Evolutionary conservation across 768 basidiomycete genomes (phyloP).

Genomic region (Pisolithus tinctorius): DNA sequence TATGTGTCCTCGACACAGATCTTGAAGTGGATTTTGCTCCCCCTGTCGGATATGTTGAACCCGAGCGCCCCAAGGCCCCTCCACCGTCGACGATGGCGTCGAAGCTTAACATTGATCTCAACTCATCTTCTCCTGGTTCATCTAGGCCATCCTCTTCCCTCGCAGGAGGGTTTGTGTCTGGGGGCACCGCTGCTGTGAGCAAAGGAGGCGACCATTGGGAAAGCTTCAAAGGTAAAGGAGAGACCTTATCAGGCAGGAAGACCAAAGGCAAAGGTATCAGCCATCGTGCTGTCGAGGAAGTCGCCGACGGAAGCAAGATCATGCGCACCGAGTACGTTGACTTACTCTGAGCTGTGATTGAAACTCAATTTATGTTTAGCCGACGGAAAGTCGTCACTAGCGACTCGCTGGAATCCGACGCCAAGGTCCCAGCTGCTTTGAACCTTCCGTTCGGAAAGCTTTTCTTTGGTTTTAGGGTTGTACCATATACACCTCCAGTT

Average conservation of each 20-base stretch:
- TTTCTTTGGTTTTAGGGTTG: constrained; percentile 92
- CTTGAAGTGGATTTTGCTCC: constrained; percentile 96
- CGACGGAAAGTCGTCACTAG: constrained; percentile 81
- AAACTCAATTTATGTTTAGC: constrained; percentile 36
- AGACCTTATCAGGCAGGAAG: constrained; percentile 83
- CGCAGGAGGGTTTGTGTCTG: constrained; percentile 56
- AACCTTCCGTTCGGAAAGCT: constrained; percentile 89
- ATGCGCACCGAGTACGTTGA: constrained; percentile 77
- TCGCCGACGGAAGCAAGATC: constrained; percentile 80
- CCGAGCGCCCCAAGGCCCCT: constrained; percentile 75
- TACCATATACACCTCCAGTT: constrained; percentile 55
- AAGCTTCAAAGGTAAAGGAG: constrained; percentile 93
- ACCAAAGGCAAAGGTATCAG: constrained; percentile 94
- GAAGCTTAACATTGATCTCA: constrained; percentile 91
- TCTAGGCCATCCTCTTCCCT: constrained; percentile 75
- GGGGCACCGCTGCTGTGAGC: constrained; percentile 48
- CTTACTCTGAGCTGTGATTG: neutral
- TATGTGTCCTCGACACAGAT: constrained; percentile 90
- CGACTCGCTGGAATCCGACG: constrained; percentile 62
- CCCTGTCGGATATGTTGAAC: constrained; percentile 92
- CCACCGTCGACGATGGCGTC: constrained; percentile 91
- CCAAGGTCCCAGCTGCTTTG: constrained; percentile 82
- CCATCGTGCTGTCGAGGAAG: constrained; percentile 74
- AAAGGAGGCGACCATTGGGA: constrained; percentile 86
- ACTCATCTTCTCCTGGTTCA: constrained; percentile 79